Evolutionary conservation across 2,329 filamentous ascomycete genomes (phyloP), one percentile per base, ranked within the genome.

Genomic region (Pseudovirgaria hyperparasitica): DNA sequence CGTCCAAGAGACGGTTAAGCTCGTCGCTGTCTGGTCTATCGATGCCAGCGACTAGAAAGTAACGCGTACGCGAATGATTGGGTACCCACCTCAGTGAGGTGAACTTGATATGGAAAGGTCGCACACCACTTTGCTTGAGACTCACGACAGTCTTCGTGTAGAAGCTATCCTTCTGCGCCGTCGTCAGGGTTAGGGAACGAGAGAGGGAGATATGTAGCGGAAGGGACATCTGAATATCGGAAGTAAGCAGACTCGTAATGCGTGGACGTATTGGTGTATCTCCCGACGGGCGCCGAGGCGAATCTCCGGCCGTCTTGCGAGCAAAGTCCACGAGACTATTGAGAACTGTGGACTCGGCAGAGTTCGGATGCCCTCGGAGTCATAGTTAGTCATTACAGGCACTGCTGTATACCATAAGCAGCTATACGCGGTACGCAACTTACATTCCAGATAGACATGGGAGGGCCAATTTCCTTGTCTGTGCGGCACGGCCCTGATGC

Each of bases 131-230:
- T 37, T 36, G 45, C 17, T 37, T 36, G 29, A 46, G 26, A 32
- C 25, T 50, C 32, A 30, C 78, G 39, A 6, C 49, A 5, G 92
- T 49, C 0, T 54, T 52, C 4, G 66, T 54, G 5, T 79, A 58
- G 45, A 93, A 94, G 0, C 37, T 40, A 16, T 77, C 71, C 39
- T 82, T 82, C 36, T 77, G 65, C n/a, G 74, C 64, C 0, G 81
- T 85, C 25, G 63, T 60, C 17, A 98, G 70, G 9, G 75, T 67
- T 26, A 96, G 60, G 0, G 90, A 79, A 5, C 82, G 69, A 6
- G 90, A 96, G 5, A 98, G 67, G 40, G 85, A 93, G 44, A 98
- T 75, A 54, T 98, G 90, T 24, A 98, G 65, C 3, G 87, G 87
- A 26, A 82, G 61, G 5, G 79, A 75, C 5, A 75, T 73, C 31